Evolutionary conservation across 441 rosid genomes (phyloP).

Genomic region (Pelargonium australe): DNA sequence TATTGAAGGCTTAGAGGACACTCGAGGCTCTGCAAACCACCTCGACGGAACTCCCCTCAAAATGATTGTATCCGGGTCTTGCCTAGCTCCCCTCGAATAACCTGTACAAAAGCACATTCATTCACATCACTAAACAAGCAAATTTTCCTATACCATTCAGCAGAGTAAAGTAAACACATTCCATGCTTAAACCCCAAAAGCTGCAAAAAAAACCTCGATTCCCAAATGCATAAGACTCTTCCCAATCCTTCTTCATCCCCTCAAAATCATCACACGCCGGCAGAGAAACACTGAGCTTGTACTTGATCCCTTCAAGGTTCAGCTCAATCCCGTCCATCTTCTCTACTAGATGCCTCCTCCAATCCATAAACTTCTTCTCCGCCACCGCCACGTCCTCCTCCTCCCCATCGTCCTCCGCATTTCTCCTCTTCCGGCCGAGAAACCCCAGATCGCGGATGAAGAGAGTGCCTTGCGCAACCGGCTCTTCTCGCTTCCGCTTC

Average conservation of each 20-base stretch:
- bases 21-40: constrained; percentile 94
- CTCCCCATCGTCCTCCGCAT: not conserved
- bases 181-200: not conserved
- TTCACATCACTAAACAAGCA: not conserved
- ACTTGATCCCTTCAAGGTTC: constrained; percentile 75
- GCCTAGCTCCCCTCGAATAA: constrained; percentile 49
- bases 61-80: constrained; percentile 71
- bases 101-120: constrained; percentile 32
- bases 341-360: constrained; percentile 58
- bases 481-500: constrained; percentile 84
- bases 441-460: constrained; percentile 73
- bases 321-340: constrained; percentile 87
- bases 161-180: not conserved
- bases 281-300: constrained; percentile 42
- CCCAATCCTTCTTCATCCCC: constrained; percentile 71
- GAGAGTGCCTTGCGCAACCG: constrained; percentile 70
- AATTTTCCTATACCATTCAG: not conserved
- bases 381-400: constrained; percentile 23
- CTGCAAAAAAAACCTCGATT: constrained; percentile 31
- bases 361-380: constrained; percentile 46
- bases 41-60: constrained; percentile 76
- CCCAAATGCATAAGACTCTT: constrained; percentile 60
- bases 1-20: constrained; percentile 89
- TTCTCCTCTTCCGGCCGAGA: constrained; percentile 30
- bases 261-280: constrained; percentile 69